A percentile compares a stretch with the other conserved stretches of the same genome.
These are phyloP conservation scores for Auricularia cornea DNA, from an alignment of 768 basidiomycete species.

Conservation along the genomic window DNA sequence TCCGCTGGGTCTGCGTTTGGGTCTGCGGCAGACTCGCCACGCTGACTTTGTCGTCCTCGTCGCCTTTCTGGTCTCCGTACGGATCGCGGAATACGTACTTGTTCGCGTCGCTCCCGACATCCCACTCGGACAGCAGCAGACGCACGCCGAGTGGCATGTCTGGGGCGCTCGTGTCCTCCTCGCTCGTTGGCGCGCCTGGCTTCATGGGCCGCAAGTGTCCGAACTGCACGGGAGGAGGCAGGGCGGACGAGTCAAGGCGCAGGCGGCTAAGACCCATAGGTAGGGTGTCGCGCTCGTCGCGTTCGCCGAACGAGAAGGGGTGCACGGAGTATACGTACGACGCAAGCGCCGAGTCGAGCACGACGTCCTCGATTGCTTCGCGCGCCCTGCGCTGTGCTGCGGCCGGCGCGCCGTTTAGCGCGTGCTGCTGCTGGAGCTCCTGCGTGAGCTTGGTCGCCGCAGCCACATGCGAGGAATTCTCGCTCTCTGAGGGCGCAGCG, in stretches of 20 bases:
- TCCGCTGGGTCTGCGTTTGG: neutral
- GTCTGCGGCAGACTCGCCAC: slow-evolving; percentile 6
- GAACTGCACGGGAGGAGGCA: slow-evolving; percentile 52
- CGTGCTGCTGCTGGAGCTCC: slow-evolving; percentile 42
- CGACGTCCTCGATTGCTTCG: slow-evolving; percentile 18
- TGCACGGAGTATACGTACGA: neutral
- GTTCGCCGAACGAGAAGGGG: neutral
- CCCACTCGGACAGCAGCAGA: slow-evolving; percentile 63
- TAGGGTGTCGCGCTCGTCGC: slow-evolving; percentile 34
- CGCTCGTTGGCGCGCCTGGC: slow-evolving; percentile 16
- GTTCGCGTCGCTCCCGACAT: slow-evolving; percentile 42
- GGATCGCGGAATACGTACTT: slow-evolving; percentile 47
- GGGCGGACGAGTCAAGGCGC: slow-evolving; percentile 37
- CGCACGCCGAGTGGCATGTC: slow-evolving; percentile 47
- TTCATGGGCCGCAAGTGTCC: slow-evolving; percentile 23
- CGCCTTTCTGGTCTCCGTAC: slow-evolving; percentile 25
- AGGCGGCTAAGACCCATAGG: slow-evolving; percentile 35
- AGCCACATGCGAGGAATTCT: neutral
- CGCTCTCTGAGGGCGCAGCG: neutral
- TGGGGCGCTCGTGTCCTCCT: slow-evolving; percentile 9
- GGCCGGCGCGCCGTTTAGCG: slow-evolving; percentile 55
- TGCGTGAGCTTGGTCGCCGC: slow-evolving; percentile 10
- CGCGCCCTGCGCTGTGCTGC: slow-evolving; percentile 27
- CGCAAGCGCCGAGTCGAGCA: slow-evolving; percentile 29
- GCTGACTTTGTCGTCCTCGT: neutral